Conservation (phyloP, 2,329 filamentous ascomycete species). For the Dothideomycetes sp. region DNA sequence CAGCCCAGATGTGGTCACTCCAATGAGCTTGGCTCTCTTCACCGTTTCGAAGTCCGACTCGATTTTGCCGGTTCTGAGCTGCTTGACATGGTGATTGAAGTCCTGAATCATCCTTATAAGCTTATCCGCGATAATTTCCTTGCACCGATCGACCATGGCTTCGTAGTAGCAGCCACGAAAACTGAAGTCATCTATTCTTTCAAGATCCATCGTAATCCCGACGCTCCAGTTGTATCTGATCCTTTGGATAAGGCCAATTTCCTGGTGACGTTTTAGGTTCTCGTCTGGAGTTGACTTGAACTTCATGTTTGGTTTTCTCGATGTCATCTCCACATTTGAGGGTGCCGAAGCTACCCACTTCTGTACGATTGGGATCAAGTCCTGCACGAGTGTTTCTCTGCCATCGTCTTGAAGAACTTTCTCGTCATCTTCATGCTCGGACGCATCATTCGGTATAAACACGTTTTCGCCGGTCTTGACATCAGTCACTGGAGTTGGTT, state of each 20-base stretch:
- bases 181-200: too few species aligned
- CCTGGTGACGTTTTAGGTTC: too few species aligned
- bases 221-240: too few species aligned
- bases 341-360: neutral
- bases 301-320: too few species aligned
- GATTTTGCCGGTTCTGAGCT: slow-evolving; percentile 47
- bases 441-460: too few species aligned
- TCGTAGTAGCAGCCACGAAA: slow-evolving; percentile 57
- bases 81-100: slow-evolving; percentile 40
- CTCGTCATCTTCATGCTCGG: too few species aligned
- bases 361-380: neutral
- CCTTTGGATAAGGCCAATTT: too few species aligned
- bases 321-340: too few species aligned
- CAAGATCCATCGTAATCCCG: too few species aligned
- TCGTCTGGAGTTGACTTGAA: too few species aligned
- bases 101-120: slow-evolving; percentile 40
- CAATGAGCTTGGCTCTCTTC: slow-evolving; percentile 48
- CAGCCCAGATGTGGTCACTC: slow-evolving; percentile 68
- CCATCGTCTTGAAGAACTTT: neutral
- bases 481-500: neutral
- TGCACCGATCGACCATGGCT: slow-evolving; percentile 45
- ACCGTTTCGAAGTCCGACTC: slow-evolving; percentile 51
- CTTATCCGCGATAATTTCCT: slow-evolving; percentile 33
- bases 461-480: too few species aligned
- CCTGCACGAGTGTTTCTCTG: neutral